phyloP scores from a whole-genome alignment of 768 basidiomycete genomes.

The Leucosporidium scottii region DNA sequence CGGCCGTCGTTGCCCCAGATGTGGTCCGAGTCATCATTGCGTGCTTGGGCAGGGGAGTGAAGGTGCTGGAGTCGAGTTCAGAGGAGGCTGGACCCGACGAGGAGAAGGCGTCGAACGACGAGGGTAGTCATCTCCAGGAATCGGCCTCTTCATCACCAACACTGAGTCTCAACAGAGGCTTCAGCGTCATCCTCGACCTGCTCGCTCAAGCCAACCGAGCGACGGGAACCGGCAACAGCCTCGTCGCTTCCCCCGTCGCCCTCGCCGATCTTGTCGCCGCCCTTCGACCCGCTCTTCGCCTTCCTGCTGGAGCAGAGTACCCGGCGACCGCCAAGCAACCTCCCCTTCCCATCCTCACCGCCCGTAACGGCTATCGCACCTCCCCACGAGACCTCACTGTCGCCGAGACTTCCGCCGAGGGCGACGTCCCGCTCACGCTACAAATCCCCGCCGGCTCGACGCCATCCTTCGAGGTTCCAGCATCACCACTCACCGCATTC shows the following conservation, averaged over 20 bases:
- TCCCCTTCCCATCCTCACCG: not conserved
- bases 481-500: not conserved
- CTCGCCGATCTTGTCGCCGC: not conserved
- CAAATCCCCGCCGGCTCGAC: not conserved
- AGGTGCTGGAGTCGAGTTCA: not conserved
- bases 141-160: not conserved
- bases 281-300: not conserved
- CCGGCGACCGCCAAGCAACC: not conserved
- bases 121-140: not conserved
- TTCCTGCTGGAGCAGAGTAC: not conserved
- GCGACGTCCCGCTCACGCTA: not conserved
- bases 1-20: not conserved
- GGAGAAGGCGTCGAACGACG: not conserved
- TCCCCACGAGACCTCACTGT: not conserved
- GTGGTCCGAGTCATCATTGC: not conserved
- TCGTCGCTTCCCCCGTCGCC: not conserved
- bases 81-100: not conserved
- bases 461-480: rapidly evolving
- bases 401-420: too few species aligned
- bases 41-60: not conserved
- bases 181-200: not conserved
- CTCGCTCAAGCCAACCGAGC: not conserved
- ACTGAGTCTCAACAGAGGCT: not conserved
- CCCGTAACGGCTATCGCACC: not conserved
- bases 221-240: not conserved